phyloP scores from a whole-genome alignment of 179 eudicot species.

The Silene noctiflora region DNA sequence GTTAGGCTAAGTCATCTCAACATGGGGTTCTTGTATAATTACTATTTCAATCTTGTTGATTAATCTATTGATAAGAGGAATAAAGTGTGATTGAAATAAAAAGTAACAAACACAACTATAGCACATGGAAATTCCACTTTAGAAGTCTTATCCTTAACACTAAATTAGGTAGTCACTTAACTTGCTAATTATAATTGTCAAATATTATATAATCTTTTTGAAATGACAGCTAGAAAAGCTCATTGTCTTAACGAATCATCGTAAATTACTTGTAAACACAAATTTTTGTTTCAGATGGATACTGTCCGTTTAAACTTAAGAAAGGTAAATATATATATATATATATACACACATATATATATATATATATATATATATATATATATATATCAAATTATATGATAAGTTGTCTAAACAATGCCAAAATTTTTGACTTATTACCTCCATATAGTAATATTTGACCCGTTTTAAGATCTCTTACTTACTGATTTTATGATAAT shows the following conservation, averaged over 20 bases:
- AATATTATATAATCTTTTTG: neutral
- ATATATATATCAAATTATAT: no score
- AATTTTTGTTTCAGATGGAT: no score
- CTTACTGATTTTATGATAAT: no score
- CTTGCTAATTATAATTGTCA: neutral
- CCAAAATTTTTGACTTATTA: no score
- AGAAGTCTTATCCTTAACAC: constrained; percentile 7
- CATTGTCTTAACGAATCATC: constrained; percentile 20
- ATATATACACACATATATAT: no score
- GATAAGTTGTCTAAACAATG: no score
- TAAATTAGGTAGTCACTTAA: constrained; percentile 29
- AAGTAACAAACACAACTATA: constrained; percentile 10
- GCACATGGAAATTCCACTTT: constrained; percentile 32
- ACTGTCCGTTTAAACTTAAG: no score
- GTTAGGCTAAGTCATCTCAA: constrained; percentile 16
- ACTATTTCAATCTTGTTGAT: constrained; percentile 11
- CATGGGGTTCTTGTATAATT: neutral
- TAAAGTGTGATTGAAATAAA: constrained; percentile 17
- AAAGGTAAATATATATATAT: no score
- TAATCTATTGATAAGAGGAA: neutral
- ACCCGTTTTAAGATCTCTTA: no score
- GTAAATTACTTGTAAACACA: no score
- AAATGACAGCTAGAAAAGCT: constrained; percentile 25
- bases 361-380: no score
- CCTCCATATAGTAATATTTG: no score